These are phyloP conservation scores for Talaromyces sp. DNA, from an alignment of 2,329 filamentous ascomycete genomes.

Conservation along the genomic window DNA sequence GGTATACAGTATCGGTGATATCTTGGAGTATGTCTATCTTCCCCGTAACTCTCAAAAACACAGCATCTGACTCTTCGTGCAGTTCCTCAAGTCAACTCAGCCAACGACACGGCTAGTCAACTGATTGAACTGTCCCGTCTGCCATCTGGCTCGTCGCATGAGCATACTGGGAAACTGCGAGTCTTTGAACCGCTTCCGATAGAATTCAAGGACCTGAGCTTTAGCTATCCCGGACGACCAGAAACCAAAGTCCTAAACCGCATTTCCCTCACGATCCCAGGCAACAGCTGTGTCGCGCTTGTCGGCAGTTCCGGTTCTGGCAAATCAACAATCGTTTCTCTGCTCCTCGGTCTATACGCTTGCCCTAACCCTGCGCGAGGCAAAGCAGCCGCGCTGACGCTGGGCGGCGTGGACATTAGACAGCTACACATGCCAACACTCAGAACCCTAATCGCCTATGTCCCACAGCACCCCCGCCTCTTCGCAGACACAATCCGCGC, in stretches of 20 bases:
- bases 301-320: slow-evolving; percentile 85
- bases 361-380: neutral
- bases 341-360: slow-evolving; percentile 69
- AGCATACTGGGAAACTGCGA: slow-evolving; percentile 48
- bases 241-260: slow-evolving; percentile 53
- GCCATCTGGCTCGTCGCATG: slow-evolving; percentile 51
- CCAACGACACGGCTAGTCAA: slow-evolving; percentile 65
- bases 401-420: slow-evolving; percentile 51
- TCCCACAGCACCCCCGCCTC: slow-evolving; percentile 61
- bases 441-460: slow-evolving; percentile 58
- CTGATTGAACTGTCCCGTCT: slow-evolving; percentile 67
- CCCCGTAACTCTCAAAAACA: slow-evolving; percentile 9
- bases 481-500: slow-evolving; percentile 38
- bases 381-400: slow-evolving; percentile 42
- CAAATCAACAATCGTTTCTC: slow-evolving; percentile 75
- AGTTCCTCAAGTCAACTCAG: slow-evolving; percentile 74
- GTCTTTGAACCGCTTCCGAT: slow-evolving; percentile 46
- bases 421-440: slow-evolving; percentile 55
- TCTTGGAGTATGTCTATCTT: slow-evolving; percentile 48
- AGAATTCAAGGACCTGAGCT: slow-evolving; percentile 58
- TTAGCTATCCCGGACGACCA: slow-evolving; percentile 63
- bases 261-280: slow-evolving; percentile 60
- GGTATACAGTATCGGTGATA: slow-evolving; percentile 64
- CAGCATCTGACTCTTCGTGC: neutral
- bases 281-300: slow-evolving; percentile 66